Base-by-base conservation (phyloP, 2,329 filamentous ascomycete genomes). In the Penicillium decumbens region DNA sequence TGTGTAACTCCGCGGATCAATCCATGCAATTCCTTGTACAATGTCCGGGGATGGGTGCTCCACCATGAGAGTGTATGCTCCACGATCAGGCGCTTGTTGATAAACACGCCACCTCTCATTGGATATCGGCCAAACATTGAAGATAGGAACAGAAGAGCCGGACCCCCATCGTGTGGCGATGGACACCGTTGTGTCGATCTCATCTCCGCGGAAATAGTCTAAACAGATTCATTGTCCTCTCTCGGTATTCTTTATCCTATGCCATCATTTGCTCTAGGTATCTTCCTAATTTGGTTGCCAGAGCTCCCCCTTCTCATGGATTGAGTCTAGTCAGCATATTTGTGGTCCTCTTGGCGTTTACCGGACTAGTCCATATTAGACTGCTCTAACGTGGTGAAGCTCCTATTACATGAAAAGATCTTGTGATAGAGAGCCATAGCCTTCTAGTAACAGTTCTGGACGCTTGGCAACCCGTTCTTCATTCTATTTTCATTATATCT, bases 101-200 rank as follows among this genome's bases (percentile, higher is more conserved):
- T 64, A 62, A 61, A 54, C 55, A n/a, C 23, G 18, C 15, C 50
- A 35, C 24, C 28, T 53, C 53, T 58, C 45, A 64, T 64, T 63
- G 62, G 62, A 51, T 40, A 15, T 13, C 7, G 29, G 9, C 32
- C 3, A 18, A 4, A 13, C 1, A 12, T 3, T 9, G n/a, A 46
- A 49, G 55, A 60, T 55, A 60, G 57, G 41, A 25, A 54, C 27
- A 20, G 38, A 47, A 35, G 23, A 29, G 27, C 10, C 23, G 20
- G 12, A 20, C 43, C 12, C 15, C 30, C 18, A 37, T 43, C 29
- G 8, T 1, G 50, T 51, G 20, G 20, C 20, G 20, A 23, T 23
- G 47, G 50, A 43, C 51, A 47, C 28, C 27, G 30, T 18, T 18
- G 15, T 18, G 37, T 49, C 38, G 39, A 49, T 55, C 43, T 45